Base-by-base conservation (phyloP, 495 filamentous ascomycete species). In the Xylaria bambusicola region DNA sequence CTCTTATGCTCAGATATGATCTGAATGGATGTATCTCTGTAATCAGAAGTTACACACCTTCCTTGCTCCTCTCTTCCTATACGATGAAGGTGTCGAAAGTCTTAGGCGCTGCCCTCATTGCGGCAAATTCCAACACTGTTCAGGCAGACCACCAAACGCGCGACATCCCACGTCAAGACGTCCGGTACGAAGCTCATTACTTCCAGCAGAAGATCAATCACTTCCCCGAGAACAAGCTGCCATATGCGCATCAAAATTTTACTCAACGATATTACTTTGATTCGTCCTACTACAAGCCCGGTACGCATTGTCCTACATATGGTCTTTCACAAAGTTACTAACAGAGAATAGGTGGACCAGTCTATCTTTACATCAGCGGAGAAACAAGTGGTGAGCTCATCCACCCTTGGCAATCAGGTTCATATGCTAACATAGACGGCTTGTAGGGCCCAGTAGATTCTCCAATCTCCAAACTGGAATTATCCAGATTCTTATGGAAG, bases 201-300 rank as follows among this genome's bases (percentile, higher is more conserved):
- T 69, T 69, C 41, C 33, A 62, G 18, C 66, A 69, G 48, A 64
- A 64, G 23, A 75, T 80, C 52, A 75, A 78, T 45, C 77, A 80
- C 59, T 77, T 77, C 45, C 76, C 73, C 33, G 54, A 74, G 21
- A 63, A 44, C 29, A 52, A 62, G 41, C 50, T 26, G 63, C 70
- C 26, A 63, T 77, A 45, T 66, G 68, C 45, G 0, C 71, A 67
- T 52, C 74, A 62, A 15, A 80, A 75, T 17, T 78, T 80, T 48
- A 71, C 66, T 26, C 75, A 78, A 65, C 68, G 76, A 63, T 80
- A 77, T 48, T 77, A 76, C 52, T 75, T 77, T 45, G 77, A 80
- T 58, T 68, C 64, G 15, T 68, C 75, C 0, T 78, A 78, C 61
- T 80, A 80, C 61, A 74, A 77, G 57, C 71, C 76, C 29, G 77